Conservation (phyloP, 192 early-diverging fungal genomes). For the Coemansia reversa region DNA sequence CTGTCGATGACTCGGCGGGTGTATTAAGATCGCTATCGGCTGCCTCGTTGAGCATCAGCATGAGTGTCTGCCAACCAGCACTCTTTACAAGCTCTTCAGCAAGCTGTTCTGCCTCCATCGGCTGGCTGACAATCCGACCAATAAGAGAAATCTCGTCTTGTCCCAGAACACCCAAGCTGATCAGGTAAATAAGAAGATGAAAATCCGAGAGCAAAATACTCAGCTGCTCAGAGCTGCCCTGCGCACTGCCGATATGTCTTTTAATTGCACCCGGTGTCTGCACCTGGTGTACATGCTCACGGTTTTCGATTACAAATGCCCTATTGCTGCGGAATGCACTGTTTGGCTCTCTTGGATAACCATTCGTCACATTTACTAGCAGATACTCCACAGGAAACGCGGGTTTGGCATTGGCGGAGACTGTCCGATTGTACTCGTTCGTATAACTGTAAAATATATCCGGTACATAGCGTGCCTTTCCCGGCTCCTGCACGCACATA, state of each 20-base stretch:
- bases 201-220: constrained; percentile 73
- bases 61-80: constrained; percentile 46
- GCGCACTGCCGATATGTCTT: constrained; percentile 45
- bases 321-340: constrained; percentile 69
- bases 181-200: constrained; percentile 76
- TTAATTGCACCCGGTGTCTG: constrained; percentile 65
- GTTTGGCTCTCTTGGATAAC: constrained; percentile 78
- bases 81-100: constrained; percentile 20
- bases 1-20: constrained; percentile 9
- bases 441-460: constrained; percentile 96
- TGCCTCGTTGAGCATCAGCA: constrained; percentile 39
- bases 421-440: constrained; percentile 89
- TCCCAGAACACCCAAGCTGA: constrained; percentile 65
- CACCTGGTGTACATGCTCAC: constrained; percentile 56
- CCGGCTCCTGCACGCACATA: constrained; percentile 79
- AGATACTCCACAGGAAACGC: constrained; percentile 97
- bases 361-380: constrained; percentile 87
- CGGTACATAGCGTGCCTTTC: constrained; percentile 83
- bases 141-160: constrained; percentile 51
- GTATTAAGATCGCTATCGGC: constrained; percentile 27
- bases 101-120: constrained; percentile 8
- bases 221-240: constrained; percentile 39
- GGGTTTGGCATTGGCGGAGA: constrained; percentile 88
- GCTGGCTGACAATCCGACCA: constrained; percentile 23
- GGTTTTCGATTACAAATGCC: constrained; percentile 79